These are phyloP conservation scores for Phytopythium montanum DNA, from an alignment of 352 stramenopile genomes.

Conservation along the genomic window DNA sequence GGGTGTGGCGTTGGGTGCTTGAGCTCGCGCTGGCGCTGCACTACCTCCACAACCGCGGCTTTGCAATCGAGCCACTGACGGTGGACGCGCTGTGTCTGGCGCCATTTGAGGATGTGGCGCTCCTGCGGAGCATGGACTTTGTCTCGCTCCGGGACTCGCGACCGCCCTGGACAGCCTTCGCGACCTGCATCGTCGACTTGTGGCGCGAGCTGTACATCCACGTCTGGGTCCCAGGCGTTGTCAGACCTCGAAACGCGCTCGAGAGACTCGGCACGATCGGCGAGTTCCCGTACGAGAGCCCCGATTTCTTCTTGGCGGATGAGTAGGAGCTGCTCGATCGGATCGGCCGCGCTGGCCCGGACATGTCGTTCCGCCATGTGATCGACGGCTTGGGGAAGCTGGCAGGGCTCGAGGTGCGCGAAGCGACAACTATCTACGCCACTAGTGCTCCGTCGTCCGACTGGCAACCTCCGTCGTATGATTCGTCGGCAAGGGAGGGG, in stretches of 20 bases:
- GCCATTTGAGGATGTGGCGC: background rate
- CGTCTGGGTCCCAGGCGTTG: background rate
- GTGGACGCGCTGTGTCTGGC: background rate
- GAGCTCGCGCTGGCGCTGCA: conserved; percentile 2
- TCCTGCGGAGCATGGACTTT: background rate
- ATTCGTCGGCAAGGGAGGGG: background rate
- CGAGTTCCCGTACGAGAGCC: background rate
- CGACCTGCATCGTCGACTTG: background rate
- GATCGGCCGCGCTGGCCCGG: background rate
- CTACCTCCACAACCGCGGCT: background rate
- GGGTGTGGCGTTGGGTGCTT: background rate
- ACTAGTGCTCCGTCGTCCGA: too few species aligned
- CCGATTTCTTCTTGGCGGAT: background rate
- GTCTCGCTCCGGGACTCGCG: background rate
- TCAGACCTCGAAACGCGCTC: background rate
- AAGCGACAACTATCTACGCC: background rate
- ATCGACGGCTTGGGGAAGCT: background rate
- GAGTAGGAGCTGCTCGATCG: background rate
- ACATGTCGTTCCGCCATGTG: background rate
- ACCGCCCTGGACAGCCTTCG: background rate
- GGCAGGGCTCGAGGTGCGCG: background rate
- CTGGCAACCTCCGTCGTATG: background rate
- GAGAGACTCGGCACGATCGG: background rate
- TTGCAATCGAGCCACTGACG: background rate
- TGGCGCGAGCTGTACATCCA: background rate